Percentiles rank a stretch among this genome's conserved stretches.
Conservation (phyloP, 768 basidiomycete genomes). For the Boletellus emodensis region DNA sequence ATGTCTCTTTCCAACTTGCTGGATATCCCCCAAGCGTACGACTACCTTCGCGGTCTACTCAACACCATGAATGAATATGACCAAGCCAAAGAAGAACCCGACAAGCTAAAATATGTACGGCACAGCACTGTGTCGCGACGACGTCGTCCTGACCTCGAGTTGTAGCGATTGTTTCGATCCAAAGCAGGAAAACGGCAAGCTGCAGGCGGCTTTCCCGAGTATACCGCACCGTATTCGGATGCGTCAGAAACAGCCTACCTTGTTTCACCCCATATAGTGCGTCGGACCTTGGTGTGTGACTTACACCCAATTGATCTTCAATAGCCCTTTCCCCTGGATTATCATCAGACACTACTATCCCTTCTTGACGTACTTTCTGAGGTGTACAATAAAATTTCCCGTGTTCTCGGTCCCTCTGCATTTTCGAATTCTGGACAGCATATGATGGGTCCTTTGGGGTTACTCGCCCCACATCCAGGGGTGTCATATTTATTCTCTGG, state of each 20-base stretch:
- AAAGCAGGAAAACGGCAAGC: conserved; percentile 53
- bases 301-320: conserved; percentile 4
- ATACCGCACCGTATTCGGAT: conserved; percentile 57
- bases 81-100: conserved; percentile 50
- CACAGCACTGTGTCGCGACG: not conserved
- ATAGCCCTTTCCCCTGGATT: conserved; percentile 87
- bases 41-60: conserved; percentile 71
- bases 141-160: conserved; percentile 8
- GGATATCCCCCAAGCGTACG: conserved; percentile 75
- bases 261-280: conserved; percentile 68
- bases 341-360: conserved; percentile 84
- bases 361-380: conserved; percentile 87
- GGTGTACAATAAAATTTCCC: conserved; percentile 82
- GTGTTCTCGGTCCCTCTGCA: conserved; percentile 78
- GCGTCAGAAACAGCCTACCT: conserved; percentile 64
- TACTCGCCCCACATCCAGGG: conserved; percentile 75
- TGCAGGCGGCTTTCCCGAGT: conserved; percentile 53
- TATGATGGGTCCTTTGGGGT: conserved; percentile 72
- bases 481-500: conserved; percentile 69
- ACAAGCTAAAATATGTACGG: conserved; percentile 67
- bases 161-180: conserved; percentile 56
- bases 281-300: conserved; percentile 23
- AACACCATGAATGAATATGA: conserved; percentile 76
- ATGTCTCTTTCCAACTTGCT: conserved; percentile 82
- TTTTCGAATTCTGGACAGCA: conserved; percentile 67